phyloP scores from a whole-genome alignment of 75 land plant genomes.

The Cupressus sempervirens region DNA sequence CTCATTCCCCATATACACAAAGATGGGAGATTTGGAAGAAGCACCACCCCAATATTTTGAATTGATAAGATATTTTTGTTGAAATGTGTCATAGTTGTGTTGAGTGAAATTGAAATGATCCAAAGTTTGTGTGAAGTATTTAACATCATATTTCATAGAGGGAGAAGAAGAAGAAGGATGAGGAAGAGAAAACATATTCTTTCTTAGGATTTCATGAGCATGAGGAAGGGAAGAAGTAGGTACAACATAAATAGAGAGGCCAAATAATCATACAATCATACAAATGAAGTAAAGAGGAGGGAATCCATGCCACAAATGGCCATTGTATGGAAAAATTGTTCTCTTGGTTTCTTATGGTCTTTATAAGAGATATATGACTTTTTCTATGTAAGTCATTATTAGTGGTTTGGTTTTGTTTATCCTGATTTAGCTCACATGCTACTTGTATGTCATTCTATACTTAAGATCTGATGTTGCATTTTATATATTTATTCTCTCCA shows the following conservation, averaged over 20 bases:
- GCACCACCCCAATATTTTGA: constrained; percentile 33
- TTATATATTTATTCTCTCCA: no score
- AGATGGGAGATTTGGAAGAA: not conserved
- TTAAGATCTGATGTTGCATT: no score
- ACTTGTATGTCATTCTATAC: no score
- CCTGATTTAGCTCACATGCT: no score
- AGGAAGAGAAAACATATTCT: not conserved
- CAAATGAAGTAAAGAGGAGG: not conserved
- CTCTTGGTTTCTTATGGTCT: no score
- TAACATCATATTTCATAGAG: not conserved
- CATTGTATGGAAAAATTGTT: not conserved
- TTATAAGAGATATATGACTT: no score
- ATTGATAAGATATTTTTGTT: constrained; percentile 50
- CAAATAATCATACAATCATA: not conserved
- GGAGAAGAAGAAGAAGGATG: not conserved
- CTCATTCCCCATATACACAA: constrained; percentile 13
- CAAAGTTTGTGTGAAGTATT: constrained; percentile 31
- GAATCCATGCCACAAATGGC: not conserved
- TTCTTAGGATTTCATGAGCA: not conserved
- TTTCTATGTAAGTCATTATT: no score
- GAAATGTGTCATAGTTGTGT: constrained; percentile 22
- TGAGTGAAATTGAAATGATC: constrained; percentile 45
- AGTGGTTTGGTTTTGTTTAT: no score
- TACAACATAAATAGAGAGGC: not conserved
- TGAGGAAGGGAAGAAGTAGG: not conserved